Base-by-base conservation (phyloP, 495 filamentous ascomycete species). In the Aspergillus diversus region DNA sequence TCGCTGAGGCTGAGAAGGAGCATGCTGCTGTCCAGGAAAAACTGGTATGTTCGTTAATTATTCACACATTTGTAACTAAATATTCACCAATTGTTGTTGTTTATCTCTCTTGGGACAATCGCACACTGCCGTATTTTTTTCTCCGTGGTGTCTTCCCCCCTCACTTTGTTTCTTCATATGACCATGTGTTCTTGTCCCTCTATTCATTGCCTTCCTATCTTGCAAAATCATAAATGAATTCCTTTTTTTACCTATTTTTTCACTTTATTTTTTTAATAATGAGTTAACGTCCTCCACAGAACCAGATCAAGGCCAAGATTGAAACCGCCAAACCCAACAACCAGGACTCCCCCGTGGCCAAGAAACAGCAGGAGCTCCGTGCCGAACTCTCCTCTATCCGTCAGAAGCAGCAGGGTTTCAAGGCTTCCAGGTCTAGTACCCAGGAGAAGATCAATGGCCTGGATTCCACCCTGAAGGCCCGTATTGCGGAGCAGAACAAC, bases 391-490 rank as follows among this genome's bases (percentile, higher is more conserved):
- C 78, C 59, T 69, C 80, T 43, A 96, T 99, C 75, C 86, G 88
- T 31, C 83, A 87, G 68, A 87, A 93, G 80, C 94, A 97, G 75
- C 87, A 86, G 57, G 87, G 83, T 27, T 91, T 91, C 80, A 99
- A 98, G 83, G 82, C 86, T 35, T 85, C 86, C 46, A 87, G 93
- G 33, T 83, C 81, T 63, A 83, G 82, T 72, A 88, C 90, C 71
- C 84, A 90, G 60, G 93, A 97, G 60, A 89, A 93, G 78, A 90
- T 98, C 77, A 93, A 91, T 81, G 83, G 83, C 35, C 81, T 96
- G 46, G 94, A 97, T 64, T 86, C 89, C 65, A 88, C 90, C 60
- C 78, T 98, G 57, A 93, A 92, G 76, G 84, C 86, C 58, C 87
- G 88, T 67, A 88, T 94, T 65, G 82, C 84, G 65, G 92, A 97